A percentile compares a stretch with the other conserved stretches of the same genome.
Conservation (phyloP, 306 rosid species). For the Pterocarpus macrocarpus region DNA sequence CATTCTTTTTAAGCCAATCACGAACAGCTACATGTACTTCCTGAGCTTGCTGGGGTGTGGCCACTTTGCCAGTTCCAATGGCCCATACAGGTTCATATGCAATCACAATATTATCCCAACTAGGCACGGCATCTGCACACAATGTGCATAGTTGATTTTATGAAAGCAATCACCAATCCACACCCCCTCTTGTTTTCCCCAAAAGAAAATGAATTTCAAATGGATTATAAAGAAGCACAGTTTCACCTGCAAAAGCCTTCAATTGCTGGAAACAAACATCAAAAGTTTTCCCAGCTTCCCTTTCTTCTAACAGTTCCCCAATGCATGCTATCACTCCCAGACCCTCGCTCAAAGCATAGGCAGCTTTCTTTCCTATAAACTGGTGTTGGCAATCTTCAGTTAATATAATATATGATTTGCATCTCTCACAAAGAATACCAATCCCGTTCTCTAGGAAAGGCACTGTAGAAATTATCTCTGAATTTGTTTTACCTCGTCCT, state of each 20-base stretch:
- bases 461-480: conserved; percentile 14
- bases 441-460: conserved; percentile 36
- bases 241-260: conserved; percentile 88
- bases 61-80: conserved; percentile 99
- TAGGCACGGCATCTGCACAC: conserved; percentile 83
- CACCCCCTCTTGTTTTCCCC: not conserved
- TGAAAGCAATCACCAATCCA: conserved; percentile 26
- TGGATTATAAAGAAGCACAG: conserved; percentile 28
- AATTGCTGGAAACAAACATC: conserved; percentile 83
- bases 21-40: conserved; percentile 96
- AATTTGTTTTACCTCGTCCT: conserved; percentile 76
- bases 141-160: conserved; percentile 28
- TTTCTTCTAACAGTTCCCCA: conserved; percentile 88
- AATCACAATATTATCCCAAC: conserved; percentile 93
- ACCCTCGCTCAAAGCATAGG: conserved; percentile 93
- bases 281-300: conserved; percentile 98
- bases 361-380: conserved; percentile 98
- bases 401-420: conserved; percentile 33
- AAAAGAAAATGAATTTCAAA: conserved; percentile 27
- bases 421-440: conserved; percentile 35
- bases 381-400: conserved; percentile 58
- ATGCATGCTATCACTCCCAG: conserved; percentile 98
- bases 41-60: conserved; percentile 96
- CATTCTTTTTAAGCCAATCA: conserved; percentile 86
- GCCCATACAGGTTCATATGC: conserved; percentile 99